Conservation (phyloP, 306 rosid genomes). For the Rosa multiflora region DNA sequence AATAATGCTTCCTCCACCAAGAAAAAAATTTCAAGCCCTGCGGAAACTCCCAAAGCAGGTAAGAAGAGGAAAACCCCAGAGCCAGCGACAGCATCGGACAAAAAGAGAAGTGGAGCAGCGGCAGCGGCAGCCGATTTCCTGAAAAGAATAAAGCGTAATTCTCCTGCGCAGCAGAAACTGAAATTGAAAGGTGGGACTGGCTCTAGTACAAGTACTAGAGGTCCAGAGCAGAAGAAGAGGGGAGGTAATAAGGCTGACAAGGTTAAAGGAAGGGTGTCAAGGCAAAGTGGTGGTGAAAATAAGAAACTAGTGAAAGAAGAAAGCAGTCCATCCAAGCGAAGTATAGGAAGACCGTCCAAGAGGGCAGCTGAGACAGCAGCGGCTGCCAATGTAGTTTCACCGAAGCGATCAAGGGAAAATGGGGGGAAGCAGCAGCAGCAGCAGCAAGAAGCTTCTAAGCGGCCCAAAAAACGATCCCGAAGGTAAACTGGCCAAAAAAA, state of each 20-base stretch:
- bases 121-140: conserved; percentile 80
- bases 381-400: conserved; percentile 33
- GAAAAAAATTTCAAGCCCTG: conserved; percentile 38
- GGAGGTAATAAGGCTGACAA: conserved; percentile 15
- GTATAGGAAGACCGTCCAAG: conserved; percentile 82
- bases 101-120: conserved; percentile 68
- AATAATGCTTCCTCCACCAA: conserved; percentile 40
- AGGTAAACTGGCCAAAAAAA: conserved; percentile 29
- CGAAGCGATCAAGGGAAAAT: conserved; percentile 65
- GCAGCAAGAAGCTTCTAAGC: conserved; percentile 39
- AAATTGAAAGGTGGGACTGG: conserved; percentile 29
- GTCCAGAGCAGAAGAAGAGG: conserved; percentile 54
- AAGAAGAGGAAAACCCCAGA: conserved; percentile 40
- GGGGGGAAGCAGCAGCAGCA: conserved; percentile 33
- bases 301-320: conserved; percentile 50
- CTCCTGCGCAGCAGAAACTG: conserved; percentile 32
- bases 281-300: conserved; percentile 41
- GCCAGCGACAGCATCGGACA: conserved; percentile 41
- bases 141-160: conserved; percentile 71
- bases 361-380: conserved; percentile 46
- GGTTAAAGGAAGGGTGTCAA: conserved; percentile 45
- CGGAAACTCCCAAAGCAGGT: conserved; percentile 36
- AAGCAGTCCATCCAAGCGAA: conserved; percentile 57
- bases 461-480: conserved; percentile 61
- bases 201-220: conserved; percentile 13